Base-by-base conservation (phyloP, 306 rosid species). In the Potentilla sterilis region DNA sequence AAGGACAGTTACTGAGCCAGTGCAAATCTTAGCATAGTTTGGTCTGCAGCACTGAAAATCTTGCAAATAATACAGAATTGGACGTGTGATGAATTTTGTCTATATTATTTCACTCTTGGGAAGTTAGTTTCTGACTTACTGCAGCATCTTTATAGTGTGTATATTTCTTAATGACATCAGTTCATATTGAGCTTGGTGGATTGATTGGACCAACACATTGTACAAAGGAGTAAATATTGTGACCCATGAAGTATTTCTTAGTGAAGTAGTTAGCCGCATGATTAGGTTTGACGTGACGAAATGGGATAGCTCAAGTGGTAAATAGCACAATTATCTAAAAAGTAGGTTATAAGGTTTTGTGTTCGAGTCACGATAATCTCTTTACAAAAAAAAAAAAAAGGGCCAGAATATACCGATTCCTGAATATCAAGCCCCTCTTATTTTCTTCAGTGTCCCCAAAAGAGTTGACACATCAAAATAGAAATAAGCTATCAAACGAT, bases 21-120 rank as follows among this genome's bases (percentile, higher is more conserved):
- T 21, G 10, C 35, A 21, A 54, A 52, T 32, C 21, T 15, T 62
- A 34, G 42, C 37, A 0, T 24, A 32, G 49, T 11, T 72, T 38
- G 37, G 48, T 57, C 47, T 40, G 67, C 41, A 57, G 76, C 76
- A 40, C 16, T 73, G 52, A 59, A 24, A 44, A 24, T 51, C 77
- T 5, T 43, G 69, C 57, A 74, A 59, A 42, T 43, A 43, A 59
- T 11, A 43, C 69, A 32, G 54, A 59, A 10, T 6, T 44, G 57
- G 67, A 9, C 3, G 40, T 42, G 44, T 74, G 47, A 44, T 44
- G 47, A 37, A 34, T 59, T 74, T 43, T 43, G 57, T 32, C 32
- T 5, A 4, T 59, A 6, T 73, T 73, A 46, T 51, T 15, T 40
- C 21, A 7, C 41, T 22, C 6, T 37, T 57, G 28, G 54, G 41